Evolutionary conservation across 2,329 filamentous ascomycete species (phyloP).

Genomic region (Arthroderma sp.): DNA sequence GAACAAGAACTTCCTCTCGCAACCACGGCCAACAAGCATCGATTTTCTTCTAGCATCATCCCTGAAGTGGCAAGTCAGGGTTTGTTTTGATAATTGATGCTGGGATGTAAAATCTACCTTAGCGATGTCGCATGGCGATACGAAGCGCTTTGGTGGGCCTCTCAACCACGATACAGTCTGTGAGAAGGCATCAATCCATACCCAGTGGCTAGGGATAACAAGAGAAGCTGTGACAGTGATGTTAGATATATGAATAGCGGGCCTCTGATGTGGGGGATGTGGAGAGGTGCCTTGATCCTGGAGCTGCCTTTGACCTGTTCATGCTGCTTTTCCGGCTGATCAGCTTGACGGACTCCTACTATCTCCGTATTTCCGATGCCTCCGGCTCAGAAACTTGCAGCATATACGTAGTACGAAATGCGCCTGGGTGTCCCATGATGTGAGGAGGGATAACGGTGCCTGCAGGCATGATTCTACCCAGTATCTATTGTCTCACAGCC

Average conservation of each 20-base stretch:
- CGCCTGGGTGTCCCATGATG: background rate
- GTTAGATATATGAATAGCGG: background rate
- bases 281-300: background rate
- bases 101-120: background rate
- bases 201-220: background rate
- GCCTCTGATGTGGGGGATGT: background rate
- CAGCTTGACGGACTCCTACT: background rate
- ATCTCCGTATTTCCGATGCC: background rate
- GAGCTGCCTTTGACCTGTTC: background rate
- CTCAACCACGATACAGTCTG: background rate
- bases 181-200: background rate
- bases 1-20: background rate
- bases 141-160: background rate
- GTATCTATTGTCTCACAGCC: background rate
- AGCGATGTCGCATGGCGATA: conserved; percentile 4
- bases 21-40: background rate
- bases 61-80: background rate
- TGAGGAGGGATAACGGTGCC: background rate
- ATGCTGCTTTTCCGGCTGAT: background rate
- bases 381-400: background rate
- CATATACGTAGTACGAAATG: background rate
- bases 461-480: background rate
- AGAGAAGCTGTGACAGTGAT: background rate
- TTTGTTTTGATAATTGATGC: background rate
- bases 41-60: background rate